Evolutionary conservation across 805 yeast genomes (phyloP).

Genomic region (Yarrowia sp.): DNA sequence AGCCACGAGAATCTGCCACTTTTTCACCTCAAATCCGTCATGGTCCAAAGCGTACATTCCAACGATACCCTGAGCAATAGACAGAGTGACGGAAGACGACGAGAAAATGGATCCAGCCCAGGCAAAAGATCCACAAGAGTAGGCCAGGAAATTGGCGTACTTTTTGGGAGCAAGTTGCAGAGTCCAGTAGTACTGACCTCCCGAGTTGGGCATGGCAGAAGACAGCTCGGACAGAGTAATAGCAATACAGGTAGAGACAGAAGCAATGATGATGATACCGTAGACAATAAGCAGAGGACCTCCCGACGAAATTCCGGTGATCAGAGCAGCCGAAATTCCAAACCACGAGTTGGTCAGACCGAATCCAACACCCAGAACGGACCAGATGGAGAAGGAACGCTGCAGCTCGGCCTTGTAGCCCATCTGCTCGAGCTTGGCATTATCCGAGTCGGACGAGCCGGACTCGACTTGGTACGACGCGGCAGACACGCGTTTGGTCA

Average conservation of each 20-base stretch:
- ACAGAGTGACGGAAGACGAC: conserved; percentile 56
- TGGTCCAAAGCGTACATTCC: conserved; percentile 49
- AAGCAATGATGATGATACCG: conserved; percentile 54
- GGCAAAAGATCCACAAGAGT: conserved; percentile 60
- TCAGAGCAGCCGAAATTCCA: conserved; percentile 61
- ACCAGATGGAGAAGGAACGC: conserved; percentile 56
- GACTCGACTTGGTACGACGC: background rate
- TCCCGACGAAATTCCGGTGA: conserved; percentile 57
- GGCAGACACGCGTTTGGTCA: background rate
- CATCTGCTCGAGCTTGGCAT: conserved; percentile 34
- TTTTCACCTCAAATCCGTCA: conserved; percentile 38
- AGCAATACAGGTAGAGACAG: conserved; percentile 57
- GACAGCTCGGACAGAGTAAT: conserved; percentile 64
- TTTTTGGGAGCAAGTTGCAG: conserved; percentile 40
- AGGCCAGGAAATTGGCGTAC: conserved; percentile 51
- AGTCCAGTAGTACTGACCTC: conserved; percentile 70
- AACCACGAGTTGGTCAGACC: conserved; percentile 64
- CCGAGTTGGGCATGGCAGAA: conserved; percentile 63
- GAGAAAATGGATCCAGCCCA: conserved; percentile 64
- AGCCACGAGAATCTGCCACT: conserved; percentile 36
- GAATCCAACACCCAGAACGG: conserved; percentile 52
- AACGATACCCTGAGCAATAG: conserved; percentile 51
- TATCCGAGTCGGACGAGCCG: conserved; percentile 1
- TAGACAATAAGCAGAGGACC: conserved; percentile 65
- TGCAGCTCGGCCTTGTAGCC: conserved; percentile 65